Evolutionary conservation across 2,329 filamentous ascomycete genomes (phyloP), one percentile per base, ranked within the genome.

Genomic region (Passalora sequoiae): DNA sequence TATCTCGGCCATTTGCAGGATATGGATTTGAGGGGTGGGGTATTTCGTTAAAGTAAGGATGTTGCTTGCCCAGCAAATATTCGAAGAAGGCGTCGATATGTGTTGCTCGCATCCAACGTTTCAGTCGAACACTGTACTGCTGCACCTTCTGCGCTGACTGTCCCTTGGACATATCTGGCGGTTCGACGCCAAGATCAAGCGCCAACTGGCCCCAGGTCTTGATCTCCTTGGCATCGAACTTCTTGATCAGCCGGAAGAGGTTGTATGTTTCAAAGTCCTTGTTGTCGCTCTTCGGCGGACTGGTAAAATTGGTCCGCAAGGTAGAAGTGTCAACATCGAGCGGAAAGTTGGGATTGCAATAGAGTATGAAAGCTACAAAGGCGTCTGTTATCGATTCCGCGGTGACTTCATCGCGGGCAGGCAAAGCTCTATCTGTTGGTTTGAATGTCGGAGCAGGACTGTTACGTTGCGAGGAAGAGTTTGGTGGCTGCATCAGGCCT

Each of bases 21-120:
- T 83, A 72, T 2, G 83, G 78, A 41, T 81, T 77, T 21, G 77
- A 71, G 10, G 76, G 73, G 4, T 74, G 69, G 0, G 89, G 89
- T 17, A 94, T 76, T 25, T 87, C 78, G 12, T 77, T 81, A 71
- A 84, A 94, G 65, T 96, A 96, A 0, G 78, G 68, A 64, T 94
- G 88, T 19, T 77, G 71, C 51, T 88, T 88, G 37, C 81, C 80
- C 50, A 91, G 74, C 15, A 94, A 78, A 62, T 88, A 96, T 62
- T 94, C 88, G 59, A 95, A 96, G 63, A 96, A 96, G 8, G 88
- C 86, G 71, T 94, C 87, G 40, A 95, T 81, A 63, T 95, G 89
- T 84, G 94, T 91, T 4, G 89, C 89, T 62, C 88, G 87, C 86
- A 96, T 92, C 89, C 89, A 96, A 60, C 91, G 83, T 47, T 96